These are phyloP conservation scores for Lachnellula subtilissima DNA, from an alignment of 2,329 filamentous ascomycete genomes.

Conservation along the genomic window DNA sequence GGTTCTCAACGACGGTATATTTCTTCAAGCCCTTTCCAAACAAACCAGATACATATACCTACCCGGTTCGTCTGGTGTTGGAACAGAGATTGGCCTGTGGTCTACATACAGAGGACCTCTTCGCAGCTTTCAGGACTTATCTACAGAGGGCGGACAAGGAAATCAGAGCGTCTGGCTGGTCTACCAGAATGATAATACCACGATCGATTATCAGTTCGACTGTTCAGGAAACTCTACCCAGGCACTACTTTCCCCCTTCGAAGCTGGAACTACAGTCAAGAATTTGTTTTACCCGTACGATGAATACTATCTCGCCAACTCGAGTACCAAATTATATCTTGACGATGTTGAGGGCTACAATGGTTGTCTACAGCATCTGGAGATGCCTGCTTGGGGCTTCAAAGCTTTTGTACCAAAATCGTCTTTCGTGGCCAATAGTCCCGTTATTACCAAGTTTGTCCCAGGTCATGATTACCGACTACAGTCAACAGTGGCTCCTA, in stretches of 20 bases:
- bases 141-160: conserved; percentile 33
- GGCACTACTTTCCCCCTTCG: conserved; percentile 50
- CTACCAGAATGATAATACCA: conserved; percentile 42
- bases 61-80: conserved; percentile 39
- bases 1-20: conserved; percentile 54
- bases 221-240: conserved; percentile 38
- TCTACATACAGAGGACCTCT: conserved; percentile 46
- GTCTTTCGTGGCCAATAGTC: too few relatives aligned
- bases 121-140: too few relatives aligned
- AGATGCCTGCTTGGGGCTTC: conserved; percentile 49
- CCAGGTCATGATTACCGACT: conserved; percentile 58
- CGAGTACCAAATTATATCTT: conserved; percentile 40
- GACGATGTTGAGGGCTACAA: conserved; percentile 39
- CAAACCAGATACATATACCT: conserved; percentile 48
- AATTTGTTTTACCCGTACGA: conserved; percentile 59
- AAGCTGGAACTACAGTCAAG: conserved; percentile 48
- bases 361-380: conserved; percentile 54
- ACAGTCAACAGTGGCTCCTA: conserved; percentile 40
- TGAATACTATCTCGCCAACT: conserved; percentile 40
- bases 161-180: conserved; percentile 40
- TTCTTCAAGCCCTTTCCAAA: conserved; percentile 51
- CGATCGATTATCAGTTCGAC: conserved; percentile 46
- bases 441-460: too few relatives aligned
- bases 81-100: conserved; percentile 51
- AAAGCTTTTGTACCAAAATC: conserved; percentile 51